Conservation (phyloP, 371 early-diverging fungal genomes). For the Syncephalastrum contaminatum region DNA sequence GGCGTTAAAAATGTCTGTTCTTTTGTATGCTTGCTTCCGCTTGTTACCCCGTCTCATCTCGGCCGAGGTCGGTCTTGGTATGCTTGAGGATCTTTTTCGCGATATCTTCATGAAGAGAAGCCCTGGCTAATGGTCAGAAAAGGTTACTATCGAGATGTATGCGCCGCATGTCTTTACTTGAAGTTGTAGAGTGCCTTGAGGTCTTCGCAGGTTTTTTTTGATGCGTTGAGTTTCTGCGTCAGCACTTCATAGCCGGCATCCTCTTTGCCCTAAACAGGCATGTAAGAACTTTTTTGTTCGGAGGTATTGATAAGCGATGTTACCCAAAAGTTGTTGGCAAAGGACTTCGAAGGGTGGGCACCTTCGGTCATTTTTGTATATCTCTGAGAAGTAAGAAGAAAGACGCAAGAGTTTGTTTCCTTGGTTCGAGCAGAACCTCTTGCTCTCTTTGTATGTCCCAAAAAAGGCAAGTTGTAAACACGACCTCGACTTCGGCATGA, state of each 20-base stretch:
- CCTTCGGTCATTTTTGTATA: no score
- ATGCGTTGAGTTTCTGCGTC: conserved; percentile 76
- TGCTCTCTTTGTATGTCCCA: no score
- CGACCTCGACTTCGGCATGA: no score
- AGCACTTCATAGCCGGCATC: conserved; percentile 86
- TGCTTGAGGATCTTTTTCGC: conserved; percentile 80
- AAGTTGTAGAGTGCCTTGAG: conserved; percentile 44
- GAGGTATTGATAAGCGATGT: not conserved
- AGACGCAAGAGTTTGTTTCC: no score
- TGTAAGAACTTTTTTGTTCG: not conserved
- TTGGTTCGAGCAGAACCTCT: no score
- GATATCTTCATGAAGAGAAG: conserved; percentile 85
- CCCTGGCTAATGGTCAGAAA: conserved; percentile 33
- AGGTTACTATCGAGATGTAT: not conserved
- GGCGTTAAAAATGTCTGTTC: not conserved
- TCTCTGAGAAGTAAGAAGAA: no score
- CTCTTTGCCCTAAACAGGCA: conserved; percentile 65
- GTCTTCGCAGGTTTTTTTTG: conserved; percentile 85
- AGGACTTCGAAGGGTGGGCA: conserved; percentile 9
- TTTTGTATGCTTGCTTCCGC: not conserved
- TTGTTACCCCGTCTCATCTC: conserved; percentile 84
- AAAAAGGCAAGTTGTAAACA: no score
- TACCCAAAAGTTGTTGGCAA: conserved; percentile 52
- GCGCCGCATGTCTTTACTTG: conserved; percentile 20
- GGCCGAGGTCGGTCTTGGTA: conserved; percentile 72